Base-by-base conservation (phyloP, 345 rosid genomes). In the Salix dunnii region DNA sequence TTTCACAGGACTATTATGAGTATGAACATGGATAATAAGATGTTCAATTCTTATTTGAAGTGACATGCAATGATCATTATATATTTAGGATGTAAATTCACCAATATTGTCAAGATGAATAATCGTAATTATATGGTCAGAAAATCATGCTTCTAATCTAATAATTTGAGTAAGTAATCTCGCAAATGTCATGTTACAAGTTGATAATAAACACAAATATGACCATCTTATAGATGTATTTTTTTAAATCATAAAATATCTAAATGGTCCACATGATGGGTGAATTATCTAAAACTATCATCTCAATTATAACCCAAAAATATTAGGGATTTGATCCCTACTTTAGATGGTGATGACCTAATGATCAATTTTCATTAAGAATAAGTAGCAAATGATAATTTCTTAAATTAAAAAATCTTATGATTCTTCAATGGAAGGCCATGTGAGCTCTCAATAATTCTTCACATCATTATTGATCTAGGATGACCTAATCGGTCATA, bases 61-160 rank as follows among this genome's bases (percentile, higher is more conserved):
- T 4, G 43, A 63, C 30, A 9, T 72, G 2, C 64, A 76, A 35
- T 72, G 79, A 0, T 31, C 58, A 65, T 77, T 13, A 23, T 74
- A 80, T 8, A 43, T 10, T n/a, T 74, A 23, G 2, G 64, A 74
- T 2, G 61, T 74, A 71, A 80, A 83, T 77, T 77, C 58, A 30
- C 63, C 30, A 38, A 5, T 49, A 77, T 83, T 80, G 69, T 73
- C 79, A 30, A 73, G 18, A 21, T 17, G 9, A 23, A 67, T 72
- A 2, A 17, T 18, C 35, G 80, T 83, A 13, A 80, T 77, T 55
- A n/a, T 46, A 74, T 77, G 46, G 74, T 77, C 16, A 2, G 55
- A 40, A 68, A 71, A 83, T 1, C 62, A 63, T 71, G 58, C 72
- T 51, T 0, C 8, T 7, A 69, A 42, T 8, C 27, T 4, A 23